These are phyloP conservation scores for Zygoascus sp. DNA, from an alignment of 1,139 yeast genomes.

Conservation along the genomic window DNA sequence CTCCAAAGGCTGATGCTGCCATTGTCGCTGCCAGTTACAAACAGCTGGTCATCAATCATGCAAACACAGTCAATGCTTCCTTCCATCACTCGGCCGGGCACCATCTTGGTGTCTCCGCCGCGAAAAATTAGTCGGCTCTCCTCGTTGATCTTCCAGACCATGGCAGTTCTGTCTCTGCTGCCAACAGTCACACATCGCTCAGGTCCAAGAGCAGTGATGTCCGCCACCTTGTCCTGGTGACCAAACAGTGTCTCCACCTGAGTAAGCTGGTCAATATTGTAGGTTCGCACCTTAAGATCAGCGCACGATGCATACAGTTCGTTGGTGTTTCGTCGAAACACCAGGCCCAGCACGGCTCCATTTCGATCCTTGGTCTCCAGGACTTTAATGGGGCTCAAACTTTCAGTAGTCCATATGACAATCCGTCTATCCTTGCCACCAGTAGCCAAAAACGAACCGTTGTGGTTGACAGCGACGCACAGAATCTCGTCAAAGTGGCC, in stretches of 20 bases:
- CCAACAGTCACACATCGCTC: slow-evolving; percentile 97
- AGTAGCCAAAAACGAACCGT: slow-evolving; percentile 82
- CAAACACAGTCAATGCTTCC: slow-evolving; percentile 89
- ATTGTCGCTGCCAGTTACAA: slow-evolving; percentile 92
- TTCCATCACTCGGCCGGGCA: slow-evolving; percentile 43
- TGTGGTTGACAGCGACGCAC: slow-evolving; percentile 79
- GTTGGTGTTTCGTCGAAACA: slow-evolving; percentile 75
- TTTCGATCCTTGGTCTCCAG: slow-evolving; percentile 66
- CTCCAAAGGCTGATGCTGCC: slow-evolving; percentile 90
- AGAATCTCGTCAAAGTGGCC: slow-evolving; percentile 76
- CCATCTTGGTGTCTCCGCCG: slow-evolving; percentile 59
- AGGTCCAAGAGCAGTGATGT: slow-evolving; percentile 69
- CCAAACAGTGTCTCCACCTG: slow-evolving; percentile 90
- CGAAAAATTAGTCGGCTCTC: slow-evolving; percentile 90
- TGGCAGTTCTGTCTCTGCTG: slow-evolving; percentile 87
- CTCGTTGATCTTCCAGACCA: slow-evolving; percentile 95
- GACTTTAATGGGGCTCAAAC: slow-evolving; percentile 53
- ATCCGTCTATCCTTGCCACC: slow-evolving; percentile 83
- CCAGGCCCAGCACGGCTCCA: slow-evolving; percentile 66
- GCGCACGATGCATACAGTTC: slow-evolving; percentile 91
- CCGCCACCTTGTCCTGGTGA: slow-evolving; percentile 86
- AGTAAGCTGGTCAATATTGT: slow-evolving; percentile 76
- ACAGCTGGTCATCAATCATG: slow-evolving; percentile 89
- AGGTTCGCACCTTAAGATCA: slow-evolving; percentile 85
- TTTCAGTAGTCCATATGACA: slow-evolving; percentile 78